Evolutionary conservation across 1,284 basidiomycete genomes (phyloP), one percentile per base, ranked within the genome.

Genomic region (Paramarasmius palmivorus): DNA sequence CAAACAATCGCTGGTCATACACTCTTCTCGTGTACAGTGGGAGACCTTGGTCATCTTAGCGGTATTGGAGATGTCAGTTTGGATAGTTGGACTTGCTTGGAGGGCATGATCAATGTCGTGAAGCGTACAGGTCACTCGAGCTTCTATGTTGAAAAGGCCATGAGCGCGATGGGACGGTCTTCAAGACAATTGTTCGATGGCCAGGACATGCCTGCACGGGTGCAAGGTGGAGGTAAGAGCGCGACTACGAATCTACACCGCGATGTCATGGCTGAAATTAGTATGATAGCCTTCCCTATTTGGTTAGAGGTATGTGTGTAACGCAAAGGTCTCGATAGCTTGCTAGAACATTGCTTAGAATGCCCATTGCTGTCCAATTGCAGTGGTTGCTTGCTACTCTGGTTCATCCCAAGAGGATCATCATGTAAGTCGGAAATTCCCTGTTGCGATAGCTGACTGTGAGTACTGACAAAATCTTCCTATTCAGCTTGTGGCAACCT

Each of bases 351-450:
- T 6, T 49, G 14, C 61, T 4, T 58, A 91, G 89, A 91, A 89
- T 57, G 88, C 86, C n/a, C 83, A 81, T 22, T 88, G 87, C 61
- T 88, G 87, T 64, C 90, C 90, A 1, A 89, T 92, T 56, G 90
- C 84, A 4, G 72, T 92, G n/a, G 82, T 83, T 34, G 90, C 82
- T 9, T 87, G 84, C 57, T 92, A 90, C 68, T 90, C 88, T n/a
- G 90, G 90, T 23, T 88, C 88, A 41, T 87, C 85, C 48, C 75
- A 81, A 49, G 90, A 92, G 54, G 90, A 92, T 64, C 90, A 92
- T 63, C 78, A 76, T 58, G 89, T 91, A 59, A 56, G 8, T 17
- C 46, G 14, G 12, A 42, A 19, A 17, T 41, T 46, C 42, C 39
- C 8, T 29, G 3, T 15, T 44, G 29, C n/a, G n/a, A n/a, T n/a